These are phyloP conservation scores for Hibiscus mutabilis DNA, from an alignment of 345 rosid genomes.

Conservation along the genomic window DNA sequence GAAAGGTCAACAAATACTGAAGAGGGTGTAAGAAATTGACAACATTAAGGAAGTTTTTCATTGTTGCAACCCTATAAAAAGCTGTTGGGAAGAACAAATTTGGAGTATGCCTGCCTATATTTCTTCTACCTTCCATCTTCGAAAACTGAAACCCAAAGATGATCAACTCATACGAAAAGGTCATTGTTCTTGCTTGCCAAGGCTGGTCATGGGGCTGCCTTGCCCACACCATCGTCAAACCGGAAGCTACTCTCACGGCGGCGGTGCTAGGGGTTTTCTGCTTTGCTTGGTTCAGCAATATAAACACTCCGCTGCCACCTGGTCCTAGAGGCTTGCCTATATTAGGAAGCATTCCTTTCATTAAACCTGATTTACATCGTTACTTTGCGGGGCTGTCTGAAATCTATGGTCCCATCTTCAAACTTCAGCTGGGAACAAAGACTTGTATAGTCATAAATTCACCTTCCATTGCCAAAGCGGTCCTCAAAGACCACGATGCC, in stretches of 20 bases:
- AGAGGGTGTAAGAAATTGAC: too few relatives aligned
- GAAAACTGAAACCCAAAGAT: not conserved
- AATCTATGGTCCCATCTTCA: slow-evolving; percentile 25
- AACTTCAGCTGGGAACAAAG: slow-evolving; percentile 29
- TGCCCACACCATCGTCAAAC: not conserved
- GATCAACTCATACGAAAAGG: not conserved
- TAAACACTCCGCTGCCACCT: slow-evolving; percentile 25
- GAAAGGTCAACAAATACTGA: too few relatives aligned
- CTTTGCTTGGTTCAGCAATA: slow-evolving; percentile 1
- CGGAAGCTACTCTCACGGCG: not conserved
- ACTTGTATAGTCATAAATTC: slow-evolving; percentile 24
- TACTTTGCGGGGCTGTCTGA: not conserved
- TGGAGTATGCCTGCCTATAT: too few relatives aligned
- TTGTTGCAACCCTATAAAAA: too few relatives aligned
- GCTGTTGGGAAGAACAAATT: too few relatives aligned
- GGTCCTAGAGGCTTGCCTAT: slow-evolving; percentile 46
- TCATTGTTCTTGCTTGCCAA: not conserved
- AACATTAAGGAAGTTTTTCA: too few relatives aligned
- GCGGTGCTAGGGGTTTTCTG: not conserved
- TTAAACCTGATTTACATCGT: slow-evolving; percentile 23
- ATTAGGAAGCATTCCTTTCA: slow-evolving; percentile 33
- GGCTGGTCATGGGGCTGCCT: too few relatives aligned
- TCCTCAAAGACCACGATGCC: slow-evolving; percentile 38
- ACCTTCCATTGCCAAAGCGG: slow-evolving; percentile 23
- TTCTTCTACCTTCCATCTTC: not conserved